Evolutionary conservation across 2,329 filamentous ascomycete genomes (phyloP).

Genomic region (Thielaviopsis populi): DNA sequence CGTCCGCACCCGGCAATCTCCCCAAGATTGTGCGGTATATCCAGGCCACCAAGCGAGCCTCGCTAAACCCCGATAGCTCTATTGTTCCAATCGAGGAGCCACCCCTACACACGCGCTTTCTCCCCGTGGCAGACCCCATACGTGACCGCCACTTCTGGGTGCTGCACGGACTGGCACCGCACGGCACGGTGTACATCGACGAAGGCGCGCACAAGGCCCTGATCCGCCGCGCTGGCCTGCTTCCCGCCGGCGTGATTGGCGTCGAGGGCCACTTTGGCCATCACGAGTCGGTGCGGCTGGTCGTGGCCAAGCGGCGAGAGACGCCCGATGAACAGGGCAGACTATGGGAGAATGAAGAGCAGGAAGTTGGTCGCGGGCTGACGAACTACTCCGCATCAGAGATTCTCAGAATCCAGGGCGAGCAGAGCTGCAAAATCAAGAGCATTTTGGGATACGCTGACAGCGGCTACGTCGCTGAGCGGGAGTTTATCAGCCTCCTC

Average conservation of each 20-base stretch:
- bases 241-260: constrained; percentile 80
- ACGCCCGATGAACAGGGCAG: constrained; percentile 29
- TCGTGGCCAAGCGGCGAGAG: constrained; percentile 53
- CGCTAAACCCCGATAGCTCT: constrained; percentile 20
- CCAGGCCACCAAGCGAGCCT: constrained; percentile 34
- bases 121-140: constrained; percentile 70
- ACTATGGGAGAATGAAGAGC: constrained; percentile 36
- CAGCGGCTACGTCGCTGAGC: constrained; percentile 80
- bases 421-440: constrained; percentile 68
- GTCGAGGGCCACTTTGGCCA: constrained; percentile 81
- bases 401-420: constrained; percentile 69
- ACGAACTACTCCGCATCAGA: constrained; percentile 87
- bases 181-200: constrained; percentile 87
- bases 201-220: constrained; percentile 72
- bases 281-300: constrained; percentile 78
- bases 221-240: constrained; percentile 66
- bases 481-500: constrained; percentile 76
- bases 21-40: constrained; percentile 70
- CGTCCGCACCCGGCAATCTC: constrained; percentile 87
- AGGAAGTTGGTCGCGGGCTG: constrained; percentile 73
- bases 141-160: constrained; percentile 96
- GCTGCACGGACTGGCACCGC: constrained; percentile 75
- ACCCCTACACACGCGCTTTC: constrained; percentile 82
- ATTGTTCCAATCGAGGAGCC: constrained; percentile 26
- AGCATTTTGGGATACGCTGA: constrained; percentile 77